Evolutionary conservation across 164 flowering plant species (phyloP), one percentile per base, ranked within the genome.

Genomic region (Chimonanthus praecox): DNA sequence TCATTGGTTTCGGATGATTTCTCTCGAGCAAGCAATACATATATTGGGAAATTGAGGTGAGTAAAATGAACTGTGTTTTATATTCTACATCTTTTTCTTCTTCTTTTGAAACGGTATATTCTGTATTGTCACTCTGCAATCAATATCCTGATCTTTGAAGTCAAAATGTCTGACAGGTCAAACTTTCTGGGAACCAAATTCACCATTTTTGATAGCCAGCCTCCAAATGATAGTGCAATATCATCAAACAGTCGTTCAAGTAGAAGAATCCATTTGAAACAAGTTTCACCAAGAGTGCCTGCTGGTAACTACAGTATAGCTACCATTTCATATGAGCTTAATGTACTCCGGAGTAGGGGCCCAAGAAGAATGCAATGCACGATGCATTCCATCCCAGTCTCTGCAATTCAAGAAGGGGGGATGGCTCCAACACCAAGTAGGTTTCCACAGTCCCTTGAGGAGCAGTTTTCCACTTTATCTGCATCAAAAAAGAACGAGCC

Each of bases 121-220:
- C 33, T 33, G 2, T 33, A 33, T 33, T 33, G 33, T 33, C 33
- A 1, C 33, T 33, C 2, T 33, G 33, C 1, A 33, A 33, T 33
- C 33, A 33, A 1, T 33, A 33, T 68, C 43, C 51, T 71, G 11
- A 6, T 15, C 70, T n/a, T 47, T 11, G 62, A 49, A 47, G 18
- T 2, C 2, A 46, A 77, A 50, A 45, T 11, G 49, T 65, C 80
- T 70, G 64, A 68, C 92, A 94, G 98, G 85, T 94, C 97, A 64
- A 94, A 94, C 83, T 94, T 94, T 74, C 79, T 92, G 64, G 97
- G 97, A 15, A 90, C 98, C 78, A 92, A 92, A 81, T 94, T 94
- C 78, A 81, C 82, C 43, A 75, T 94, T 20, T 86, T 83, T 70
- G 91, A 92, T 70, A 78, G 80, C 73, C 92, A 84, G 71, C 84